A percentile compares a stretch with the other conserved stretches of the same genome.
Evolutionary conservation across 306 rosid genomes (phyloP).

Genomic region (Corylus americana): DNA sequence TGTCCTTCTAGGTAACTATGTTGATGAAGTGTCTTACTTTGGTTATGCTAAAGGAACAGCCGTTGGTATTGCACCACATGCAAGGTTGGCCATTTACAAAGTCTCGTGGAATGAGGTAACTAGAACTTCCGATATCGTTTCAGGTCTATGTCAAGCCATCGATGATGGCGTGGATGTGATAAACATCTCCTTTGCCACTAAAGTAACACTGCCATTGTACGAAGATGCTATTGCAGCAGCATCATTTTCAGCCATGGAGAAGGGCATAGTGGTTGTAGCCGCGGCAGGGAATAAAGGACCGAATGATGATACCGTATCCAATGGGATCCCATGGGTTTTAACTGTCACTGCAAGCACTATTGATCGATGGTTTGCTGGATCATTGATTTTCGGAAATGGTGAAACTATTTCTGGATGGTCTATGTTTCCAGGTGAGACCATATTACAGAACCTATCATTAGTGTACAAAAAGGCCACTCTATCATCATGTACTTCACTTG

Average conservation of each 20-base stretch:
- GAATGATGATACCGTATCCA: neutral
- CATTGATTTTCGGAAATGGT: neutral
- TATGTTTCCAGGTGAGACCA: neutral
- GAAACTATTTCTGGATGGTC: no score
- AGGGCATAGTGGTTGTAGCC: neutral
- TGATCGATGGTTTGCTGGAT: neutral
- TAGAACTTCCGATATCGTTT: neutral
- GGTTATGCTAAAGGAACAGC: no score
- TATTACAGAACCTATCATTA: neutral
- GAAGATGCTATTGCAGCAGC: neutral
- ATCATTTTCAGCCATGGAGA: constrained; percentile 7
- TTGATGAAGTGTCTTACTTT: no score
- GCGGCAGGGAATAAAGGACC: neutral
- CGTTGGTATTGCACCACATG: no score
- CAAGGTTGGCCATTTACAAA: no score
- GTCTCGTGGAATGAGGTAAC: no score
- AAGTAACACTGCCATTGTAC: neutral
- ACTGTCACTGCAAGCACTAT: neutral
- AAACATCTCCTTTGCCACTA: neutral
- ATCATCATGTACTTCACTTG: neutral
- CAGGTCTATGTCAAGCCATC: neutral
- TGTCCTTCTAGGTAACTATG: no score
- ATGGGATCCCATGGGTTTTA: neutral
- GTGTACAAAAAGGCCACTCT: neutral
- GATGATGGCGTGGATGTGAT: constrained; percentile 11